phyloP scores from a whole-genome alignment of 2,329 filamentous ascomycete species.

The Stachybotrys chlorohalonatus region DNA sequence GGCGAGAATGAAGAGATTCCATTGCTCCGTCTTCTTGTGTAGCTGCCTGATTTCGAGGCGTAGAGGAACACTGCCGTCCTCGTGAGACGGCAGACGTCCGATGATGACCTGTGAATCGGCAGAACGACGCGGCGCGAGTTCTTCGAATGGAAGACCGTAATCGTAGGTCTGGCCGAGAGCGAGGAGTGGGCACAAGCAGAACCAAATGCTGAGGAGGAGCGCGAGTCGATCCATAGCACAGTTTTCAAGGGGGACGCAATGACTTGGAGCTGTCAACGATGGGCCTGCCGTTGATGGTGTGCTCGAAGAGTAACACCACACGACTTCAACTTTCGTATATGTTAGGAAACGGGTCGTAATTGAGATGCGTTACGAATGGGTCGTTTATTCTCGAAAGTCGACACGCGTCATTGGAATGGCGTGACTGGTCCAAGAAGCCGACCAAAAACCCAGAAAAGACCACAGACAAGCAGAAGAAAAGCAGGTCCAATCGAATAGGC shows the following conservation, averaged over 20 bases:
- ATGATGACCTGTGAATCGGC: constrained; percentile 29
- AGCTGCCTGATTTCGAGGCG: constrained; percentile 63
- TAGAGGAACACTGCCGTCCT: constrained; percentile 29
- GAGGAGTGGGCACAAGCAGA: background rate
- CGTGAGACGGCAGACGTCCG: constrained; percentile 27
- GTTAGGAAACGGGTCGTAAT: no score
- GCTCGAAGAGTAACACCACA: background rate
- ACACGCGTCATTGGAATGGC: no score
- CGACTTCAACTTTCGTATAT: background rate
- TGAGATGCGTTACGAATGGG: no score
- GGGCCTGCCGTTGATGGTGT: background rate
- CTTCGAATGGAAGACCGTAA: constrained; percentile 37
- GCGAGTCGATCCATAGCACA: background rate
- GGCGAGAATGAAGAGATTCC: constrained; percentile 70
- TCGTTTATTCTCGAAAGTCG: no score
- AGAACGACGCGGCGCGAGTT: constrained; percentile 30
- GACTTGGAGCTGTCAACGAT: background rate
- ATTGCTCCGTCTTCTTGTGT: constrained; percentile 52
- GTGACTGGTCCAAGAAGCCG: no score
- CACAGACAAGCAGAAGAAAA: no score
- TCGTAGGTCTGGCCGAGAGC: constrained; percentile 29
- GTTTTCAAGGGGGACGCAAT: background rate
- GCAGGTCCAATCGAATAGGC: background rate
- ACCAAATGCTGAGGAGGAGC: background rate
- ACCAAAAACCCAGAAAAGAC: no score